These are phyloP conservation scores for Penicillium sp. DNA, from an alignment of 2,329 filamentous ascomycete species.

Conservation along the genomic window DNA sequence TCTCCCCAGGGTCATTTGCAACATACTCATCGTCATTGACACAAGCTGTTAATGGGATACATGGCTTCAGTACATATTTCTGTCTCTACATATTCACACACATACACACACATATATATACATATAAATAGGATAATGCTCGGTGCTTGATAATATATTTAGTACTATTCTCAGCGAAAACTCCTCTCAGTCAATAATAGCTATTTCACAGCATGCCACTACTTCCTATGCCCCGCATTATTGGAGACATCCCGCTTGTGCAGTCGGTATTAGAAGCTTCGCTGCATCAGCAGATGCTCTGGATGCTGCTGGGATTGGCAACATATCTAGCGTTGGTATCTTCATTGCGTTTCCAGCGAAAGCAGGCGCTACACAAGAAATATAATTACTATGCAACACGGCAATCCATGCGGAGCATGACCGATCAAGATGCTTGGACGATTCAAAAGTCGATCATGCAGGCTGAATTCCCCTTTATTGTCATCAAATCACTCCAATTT, in stretches of 20 bases:
- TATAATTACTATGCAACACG: slow-evolving; percentile 44
- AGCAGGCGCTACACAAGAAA: slow-evolving; percentile 38
- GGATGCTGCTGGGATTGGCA: slow-evolving; percentile 7
- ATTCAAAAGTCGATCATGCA: slow-evolving; percentile 50
- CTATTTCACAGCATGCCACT: not conserved
- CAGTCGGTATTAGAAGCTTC: not conserved
- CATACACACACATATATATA: not conserved
- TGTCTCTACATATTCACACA: not conserved
- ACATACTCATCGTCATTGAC: not conserved
- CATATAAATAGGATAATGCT: no score
- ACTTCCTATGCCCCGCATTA: not conserved
- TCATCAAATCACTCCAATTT: slow-evolving; percentile 54
- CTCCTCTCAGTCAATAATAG: no score
- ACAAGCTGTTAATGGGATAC: not conserved
- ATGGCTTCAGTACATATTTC: no score
- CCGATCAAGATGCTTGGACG: slow-evolving; percentile 51
- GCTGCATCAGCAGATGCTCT: slow-evolving; percentile 6
- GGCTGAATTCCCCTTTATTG: slow-evolving; percentile 56
- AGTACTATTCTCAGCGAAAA: not conserved
- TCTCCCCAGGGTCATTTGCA: not conserved
- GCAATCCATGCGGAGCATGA: slow-evolving; percentile 51
- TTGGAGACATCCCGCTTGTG: not conserved
- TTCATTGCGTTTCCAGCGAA: slow-evolving; percentile 29
- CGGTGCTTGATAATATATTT: not conserved
- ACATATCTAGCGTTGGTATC: slow-evolving; percentile 26